These are phyloP conservation scores for Stagonosporopsis rhizophila DNA, from an alignment of 2,329 filamentous ascomycete species.

Conservation along the genomic window DNA sequence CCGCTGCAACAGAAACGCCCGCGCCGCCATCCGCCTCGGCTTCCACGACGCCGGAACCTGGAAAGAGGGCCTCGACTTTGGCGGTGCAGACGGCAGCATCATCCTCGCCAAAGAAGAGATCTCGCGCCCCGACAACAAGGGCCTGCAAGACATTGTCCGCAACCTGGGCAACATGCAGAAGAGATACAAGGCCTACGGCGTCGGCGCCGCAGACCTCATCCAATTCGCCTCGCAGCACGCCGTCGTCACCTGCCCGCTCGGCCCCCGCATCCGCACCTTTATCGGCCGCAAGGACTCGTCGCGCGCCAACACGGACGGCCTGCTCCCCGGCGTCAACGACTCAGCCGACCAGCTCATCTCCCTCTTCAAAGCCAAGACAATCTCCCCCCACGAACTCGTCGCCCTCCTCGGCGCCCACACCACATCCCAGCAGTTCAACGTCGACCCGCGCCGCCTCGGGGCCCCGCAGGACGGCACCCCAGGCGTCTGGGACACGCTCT, in stretches of 20 bases:
- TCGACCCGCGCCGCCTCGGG: constrained; percentile 26
- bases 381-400: constrained; percentile 39
- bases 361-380: constrained; percentile 47
- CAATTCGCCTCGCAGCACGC: constrained; percentile 43
- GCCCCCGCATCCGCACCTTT: constrained; percentile 41
- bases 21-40: constrained; percentile 34
- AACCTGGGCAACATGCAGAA: constrained; percentile 15
- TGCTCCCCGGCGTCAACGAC: constrained; percentile 37
- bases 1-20: constrained; percentile 34
- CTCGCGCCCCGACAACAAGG: constrained; percentile 30
- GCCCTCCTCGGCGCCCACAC: constrained; percentile 45
- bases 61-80: constrained; percentile 27
- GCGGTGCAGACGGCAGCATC: constrained; percentile 39
- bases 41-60: constrained; percentile 42
- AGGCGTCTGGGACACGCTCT: constrained; percentile 42
- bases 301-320: constrained; percentile 28
- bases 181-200: constrained; percentile 25
- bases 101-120: constrained; percentile 29
- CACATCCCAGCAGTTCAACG: constrained; percentile 39
- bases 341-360: constrained; percentile 37
- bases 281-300: constrained; percentile 42
- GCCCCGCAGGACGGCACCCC: constrained; percentile 43
- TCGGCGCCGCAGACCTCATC: constrained; percentile 45
- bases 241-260: constrained; percentile 42
- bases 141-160: constrained; percentile 28